Evolutionary conservation across 441 rosid genomes (phyloP), one percentile per base, ranked within the genome.

Genomic region (Codiaeum variegatum): DNA sequence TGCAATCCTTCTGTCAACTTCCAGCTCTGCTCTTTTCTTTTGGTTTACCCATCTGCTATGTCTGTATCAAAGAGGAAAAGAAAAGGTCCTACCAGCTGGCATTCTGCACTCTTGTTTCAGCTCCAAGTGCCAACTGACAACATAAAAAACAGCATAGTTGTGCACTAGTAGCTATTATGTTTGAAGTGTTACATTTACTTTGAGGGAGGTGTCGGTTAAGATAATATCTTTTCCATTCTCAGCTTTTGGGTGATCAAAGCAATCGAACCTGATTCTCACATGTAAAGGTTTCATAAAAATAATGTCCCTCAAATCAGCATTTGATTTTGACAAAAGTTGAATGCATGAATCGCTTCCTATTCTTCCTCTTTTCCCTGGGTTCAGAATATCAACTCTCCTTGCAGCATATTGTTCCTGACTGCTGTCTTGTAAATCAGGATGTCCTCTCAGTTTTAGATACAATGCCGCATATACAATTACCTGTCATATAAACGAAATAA

Each of bases 161-260:
- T 54, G 49, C 32, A 24, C 26, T 42, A 26, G 36, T 23, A 10
- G 67, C 74, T 61, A 71, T 73, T 51, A 73, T 67, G 62, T 55
- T 67, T 77, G 13, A 18, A 92, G 88, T 24, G 86, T 79, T 26
- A 88, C 87, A 80, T 88, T 59, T 49, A 94, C 85, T 63, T 85
- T 79, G 16, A 85, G 52, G 32, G 87, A 74, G 61, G 91, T 78
- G 32, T 91, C 82, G 0, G 94, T 91, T 76, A 90, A 78, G 75
- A 91, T 74, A 24, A 88, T 80, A 64, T 76, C 90, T 79, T 86
- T 91, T 3, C 81, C 72, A 66, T 87, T 90, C 64, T 88, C 91
- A 3, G 87, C 92, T 82, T 87, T 91, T n/a, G 97, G 96, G 79
- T 91, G 98, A 80, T 85, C 76, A 56, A 31, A 80, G 2, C 81